Base-by-base conservation (phyloP, 345 rosid genomes). In the Brassica rapa region DNA sequence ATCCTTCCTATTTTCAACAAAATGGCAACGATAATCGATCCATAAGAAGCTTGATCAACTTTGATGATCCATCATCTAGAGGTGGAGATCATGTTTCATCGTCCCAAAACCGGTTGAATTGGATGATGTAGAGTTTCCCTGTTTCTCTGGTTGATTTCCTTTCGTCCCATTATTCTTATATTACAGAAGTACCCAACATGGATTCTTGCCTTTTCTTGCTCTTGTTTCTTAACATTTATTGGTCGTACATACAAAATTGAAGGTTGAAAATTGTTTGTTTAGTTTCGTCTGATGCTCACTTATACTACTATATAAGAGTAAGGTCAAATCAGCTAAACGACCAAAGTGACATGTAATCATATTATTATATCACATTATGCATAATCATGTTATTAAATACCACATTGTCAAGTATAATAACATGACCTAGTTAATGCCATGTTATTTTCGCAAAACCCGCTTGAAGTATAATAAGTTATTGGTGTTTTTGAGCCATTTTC, bases 31-130 rank as follows among this genome's bases (percentile, higher is more conserved):
- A 74, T 23, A 64, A 55, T 51, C 64, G 25, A 46, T 8, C 65
- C 76, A 63, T 64, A 23, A 64, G 72, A 74, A 74, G 68, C 76
- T 75, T 5, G 35, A 25, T 80, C 7, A 80, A 71, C 69, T 80
- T 80, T 66, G 76, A 70, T 70, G 73, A 62, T 66, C 76, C 83
- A 55, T 76, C 73, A 43, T 65, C 73, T 10, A 70, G 62, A 80
- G 76, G 72, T 24, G 72, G 68, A 80, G 77, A 71, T 32, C 41
- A 75, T 65, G 76, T 80, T 70, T 65, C 83, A n/a, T 74, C 82
- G 55, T 69, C 82, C 15, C 75, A 62, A 74, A 80, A 37, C 64
- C 35, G 49, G 21, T 66, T 80, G 33, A 80, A 60, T 66, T 80
- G 83, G 83, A 64, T 80, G 79, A 70, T 75, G 63, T 74, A 74